Percentiles rank a stretch among this genome's conserved stretches.
Evolutionary conservation across 805 yeast species (phyloP).

Genomic region (Metschnikowia dekortorum): DNA sequence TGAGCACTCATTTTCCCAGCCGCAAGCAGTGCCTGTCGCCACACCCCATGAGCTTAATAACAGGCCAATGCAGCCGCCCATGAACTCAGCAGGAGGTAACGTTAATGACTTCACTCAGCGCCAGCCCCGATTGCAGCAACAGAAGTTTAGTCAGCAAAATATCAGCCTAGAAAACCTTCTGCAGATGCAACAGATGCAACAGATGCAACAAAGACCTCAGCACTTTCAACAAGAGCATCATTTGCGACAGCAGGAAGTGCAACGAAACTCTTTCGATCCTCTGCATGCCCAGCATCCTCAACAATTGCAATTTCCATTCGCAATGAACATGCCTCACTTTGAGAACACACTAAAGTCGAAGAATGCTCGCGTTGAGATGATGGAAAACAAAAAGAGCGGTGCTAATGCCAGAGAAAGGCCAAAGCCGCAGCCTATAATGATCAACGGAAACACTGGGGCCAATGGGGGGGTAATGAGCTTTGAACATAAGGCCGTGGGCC

Average conservation of each 20-base stretch:
- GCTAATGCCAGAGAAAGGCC: neutral
- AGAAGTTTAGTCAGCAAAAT: conserved; percentile 1
- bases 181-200: conserved; percentile 1
- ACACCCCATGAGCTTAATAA: neutral
- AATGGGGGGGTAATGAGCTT: neutral
- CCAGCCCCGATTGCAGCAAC: conserved; percentile 1
- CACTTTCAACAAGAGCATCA: neutral
- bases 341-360: neutral
- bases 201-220: conserved; percentile 5
- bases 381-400: neutral
- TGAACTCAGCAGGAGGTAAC: neutral
- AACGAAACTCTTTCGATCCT: neutral
- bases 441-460: neutral
- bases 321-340: neutral
- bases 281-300: neutral
- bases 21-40: neutral
- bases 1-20: neutral
- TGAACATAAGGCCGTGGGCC: neutral
- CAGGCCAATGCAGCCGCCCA: neutral
- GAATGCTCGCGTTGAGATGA: neutral
- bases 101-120: neutral
- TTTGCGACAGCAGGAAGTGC: neutral
- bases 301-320: neutral
- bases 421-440: neutral
- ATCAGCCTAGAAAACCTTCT: neutral